Evolutionary conservation across 176 grass and related monocot genomes (phyloP).

Genomic region (Aechmea fasciata): DNA sequence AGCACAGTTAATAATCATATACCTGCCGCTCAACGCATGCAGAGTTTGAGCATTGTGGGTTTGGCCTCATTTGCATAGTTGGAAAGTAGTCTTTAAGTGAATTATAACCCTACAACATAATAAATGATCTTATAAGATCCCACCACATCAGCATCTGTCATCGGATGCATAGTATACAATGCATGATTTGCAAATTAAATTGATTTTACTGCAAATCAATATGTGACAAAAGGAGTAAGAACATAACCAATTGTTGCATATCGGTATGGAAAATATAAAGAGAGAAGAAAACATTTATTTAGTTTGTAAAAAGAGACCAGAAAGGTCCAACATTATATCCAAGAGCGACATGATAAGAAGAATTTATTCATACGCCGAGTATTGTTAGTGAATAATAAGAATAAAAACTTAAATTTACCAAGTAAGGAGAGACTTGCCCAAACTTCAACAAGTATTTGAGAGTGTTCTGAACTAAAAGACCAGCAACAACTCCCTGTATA

Average conservation of each 20-base stretch:
- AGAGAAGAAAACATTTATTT: background rate
- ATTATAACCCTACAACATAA: conserved; percentile 72
- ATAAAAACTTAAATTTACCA: conserved; percentile 40
- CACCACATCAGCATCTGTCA: background rate
- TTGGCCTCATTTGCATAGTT: conserved; percentile 96
- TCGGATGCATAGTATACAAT: background rate
- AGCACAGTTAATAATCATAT: conserved; percentile 3
- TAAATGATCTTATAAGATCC: background rate
- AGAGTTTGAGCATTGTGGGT: conserved; percentile 88
- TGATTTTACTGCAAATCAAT: background rate
- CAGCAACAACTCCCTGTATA: conserved; percentile 87
- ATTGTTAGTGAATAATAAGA: background rate
- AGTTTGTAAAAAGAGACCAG: background rate
- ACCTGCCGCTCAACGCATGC: conserved; percentile 93
- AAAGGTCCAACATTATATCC: background rate
- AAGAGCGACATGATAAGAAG: background rate
- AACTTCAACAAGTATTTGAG: conserved; percentile 95
- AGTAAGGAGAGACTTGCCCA: conserved; percentile 90
- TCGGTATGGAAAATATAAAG: background rate
- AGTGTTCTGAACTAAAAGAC: conserved; percentile 85
- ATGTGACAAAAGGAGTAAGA: background rate
- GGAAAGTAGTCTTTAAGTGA: conserved; percentile 95
- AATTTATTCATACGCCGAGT: no score
- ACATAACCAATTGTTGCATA: no score
- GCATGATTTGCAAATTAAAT: background rate